Base-by-base conservation (phyloP, 495 filamentous ascomycete genomes). In the Neurospora cerealis region DNA sequence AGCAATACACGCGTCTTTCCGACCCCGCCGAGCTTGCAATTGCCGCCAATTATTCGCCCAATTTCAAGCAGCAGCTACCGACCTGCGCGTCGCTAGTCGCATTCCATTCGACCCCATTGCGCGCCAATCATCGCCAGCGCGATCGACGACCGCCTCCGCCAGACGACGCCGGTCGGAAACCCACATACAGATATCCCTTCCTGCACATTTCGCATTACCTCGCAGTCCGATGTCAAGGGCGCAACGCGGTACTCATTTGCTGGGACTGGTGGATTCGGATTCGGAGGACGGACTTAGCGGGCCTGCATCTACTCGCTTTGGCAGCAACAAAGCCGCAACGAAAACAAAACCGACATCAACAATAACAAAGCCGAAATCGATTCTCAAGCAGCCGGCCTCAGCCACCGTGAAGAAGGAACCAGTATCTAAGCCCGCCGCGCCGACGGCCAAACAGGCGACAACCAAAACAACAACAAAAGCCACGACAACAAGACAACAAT, bases 181-280 rank as follows among this genome's bases (percentile, higher is more conserved):
- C 70, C 38, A 36, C 34, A 32, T 48, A 48, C 40, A 24, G 69
- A 69, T 70, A 13, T n/a, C 36, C 13, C 37, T 36, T 39, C 37
- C n/a, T 36, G 34, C 37, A 44, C 21, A 19, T 40, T 21, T 73
- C 32, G n/a, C 73, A 73, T 34, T 21, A 34, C 38, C 38, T 41
- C 37, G 11, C 37, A 69, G 71, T 71, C 75, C 74, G 70, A 83
- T 84, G 84, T 72, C 79, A 75, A 83, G 75, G 66, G 73, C 72
- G 69, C 83, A 80, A 76, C 73, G 74, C 73, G 74, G 85, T 34
- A 81, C 86, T 38, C 88, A 86, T 41, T 77, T 93, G 34, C 87
- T 91, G 74, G 87, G 85, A n/a, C 82, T 91, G 69, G 84, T 91
- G 42, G 91, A 89, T 73, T 92, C 89, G 46, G 91, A 92, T 71